These are phyloP conservation scores for Dendrobium officinale DNA, from an alignment of 106 monocot species.

Conservation along the genomic window DNA sequence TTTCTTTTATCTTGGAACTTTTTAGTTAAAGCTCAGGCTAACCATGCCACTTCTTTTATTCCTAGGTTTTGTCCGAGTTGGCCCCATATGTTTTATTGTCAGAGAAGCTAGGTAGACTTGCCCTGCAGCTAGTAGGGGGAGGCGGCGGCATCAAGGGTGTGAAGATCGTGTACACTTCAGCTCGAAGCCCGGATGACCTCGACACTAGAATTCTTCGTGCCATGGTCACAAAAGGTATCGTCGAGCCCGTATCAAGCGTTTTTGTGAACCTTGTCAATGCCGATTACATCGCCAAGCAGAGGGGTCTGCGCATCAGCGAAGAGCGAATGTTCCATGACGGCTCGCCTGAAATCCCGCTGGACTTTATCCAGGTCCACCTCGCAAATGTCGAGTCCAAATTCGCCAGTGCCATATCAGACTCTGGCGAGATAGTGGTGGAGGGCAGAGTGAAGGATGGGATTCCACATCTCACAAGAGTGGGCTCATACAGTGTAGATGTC, in stretches of 20 bases:
- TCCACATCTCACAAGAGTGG: constrained; percentile 59
- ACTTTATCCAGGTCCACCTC: constrained; percentile 65
- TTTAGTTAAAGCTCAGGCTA: too few species aligned
- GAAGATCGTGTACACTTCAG: constrained; percentile 66
- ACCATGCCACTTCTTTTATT: too few species aligned
- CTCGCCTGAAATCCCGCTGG: constrained; percentile 48
- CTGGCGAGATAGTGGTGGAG: constrained; percentile 56
- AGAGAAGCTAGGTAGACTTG: constrained; percentile 76
- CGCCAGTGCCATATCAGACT: constrained; percentile 60
- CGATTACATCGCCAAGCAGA: constrained; percentile 68
- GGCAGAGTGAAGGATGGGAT: constrained; percentile 75
- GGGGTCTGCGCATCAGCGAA: constrained; percentile 71
- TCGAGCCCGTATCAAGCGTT: constrained; percentile 64
- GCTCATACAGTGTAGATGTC: constrained; percentile 70
- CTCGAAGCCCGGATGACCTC: constrained; percentile 66
- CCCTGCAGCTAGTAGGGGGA: constrained; percentile 70
- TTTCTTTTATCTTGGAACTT: too few species aligned
- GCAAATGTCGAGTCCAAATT: constrained; percentile 62
- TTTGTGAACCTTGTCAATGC: constrained; percentile 85
- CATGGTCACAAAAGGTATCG: constrained; percentile 81
- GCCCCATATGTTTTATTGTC: too few species aligned
- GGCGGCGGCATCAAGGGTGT: constrained; percentile 63
- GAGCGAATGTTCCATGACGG: constrained; percentile 51
- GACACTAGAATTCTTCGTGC: constrained; percentile 80
- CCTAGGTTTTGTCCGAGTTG: too few species aligned